These are phyloP conservation scores for Tulasnella sp. DNA, from an alignment of 768 basidiomycete species.

Conservation along the genomic window DNA sequence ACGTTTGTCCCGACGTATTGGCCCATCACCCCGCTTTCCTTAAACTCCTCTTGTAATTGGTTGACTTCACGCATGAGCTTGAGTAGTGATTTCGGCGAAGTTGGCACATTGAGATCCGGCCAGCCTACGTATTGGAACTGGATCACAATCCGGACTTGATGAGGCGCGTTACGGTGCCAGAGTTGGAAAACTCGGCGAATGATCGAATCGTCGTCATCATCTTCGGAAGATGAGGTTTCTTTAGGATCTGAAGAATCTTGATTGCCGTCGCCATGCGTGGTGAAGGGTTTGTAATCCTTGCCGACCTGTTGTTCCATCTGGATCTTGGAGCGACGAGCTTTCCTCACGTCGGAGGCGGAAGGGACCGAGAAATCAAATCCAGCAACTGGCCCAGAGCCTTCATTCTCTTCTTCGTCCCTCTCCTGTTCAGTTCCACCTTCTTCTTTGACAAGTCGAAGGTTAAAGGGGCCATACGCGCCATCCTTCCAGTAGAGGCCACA, in stretches of 20 bases:
- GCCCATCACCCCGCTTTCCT: neutral
- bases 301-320: neutral
- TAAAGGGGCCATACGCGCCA: constrained; percentile 56
- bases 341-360: constrained; percentile 17
- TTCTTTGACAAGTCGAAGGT: constrained; percentile 40
- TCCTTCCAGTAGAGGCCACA: constrained; percentile 79
- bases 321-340: constrained; percentile 29
- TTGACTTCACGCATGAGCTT: constrained; percentile 65
- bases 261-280: neutral
- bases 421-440: constrained; percentile 28
- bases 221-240: neutral
- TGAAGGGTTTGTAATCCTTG: neutral
- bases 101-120: constrained; percentile 95
- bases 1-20: constrained; percentile 13
- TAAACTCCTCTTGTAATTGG: constrained; percentile 13
- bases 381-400: constrained; percentile 1
- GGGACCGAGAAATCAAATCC: constrained; percentile 37
- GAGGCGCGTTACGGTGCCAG: constrained; percentile 47
- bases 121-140: constrained; percentile 92
- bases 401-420: constrained; percentile 25
- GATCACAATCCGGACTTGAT: constrained; percentile 51
- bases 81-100: constrained; percentile 64
- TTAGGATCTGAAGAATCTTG: neutral
- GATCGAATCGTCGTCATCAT: constrained; percentile 18
- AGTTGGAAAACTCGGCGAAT: constrained; percentile 48